Conservation (phyloP, 371 early-diverging fungal genomes). For the Syncephalastrum monosporum region DNA sequence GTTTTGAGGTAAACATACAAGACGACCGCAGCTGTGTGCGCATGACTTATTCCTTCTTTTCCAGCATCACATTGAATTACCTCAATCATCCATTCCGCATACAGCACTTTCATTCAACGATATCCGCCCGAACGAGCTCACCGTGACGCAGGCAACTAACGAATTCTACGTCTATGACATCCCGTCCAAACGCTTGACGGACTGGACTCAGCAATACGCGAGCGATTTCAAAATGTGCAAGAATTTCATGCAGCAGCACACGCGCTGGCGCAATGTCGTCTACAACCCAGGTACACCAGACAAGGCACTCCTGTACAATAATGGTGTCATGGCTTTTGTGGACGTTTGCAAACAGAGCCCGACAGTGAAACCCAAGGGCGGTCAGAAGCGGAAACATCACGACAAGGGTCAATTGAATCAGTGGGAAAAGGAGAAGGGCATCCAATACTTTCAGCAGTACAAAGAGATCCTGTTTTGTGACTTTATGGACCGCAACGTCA, state of each 20-base stretch:
- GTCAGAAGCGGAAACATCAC: constrained; percentile 33
- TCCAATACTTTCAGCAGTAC: constrained; percentile 65
- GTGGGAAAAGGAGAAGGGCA: constrained; percentile 38
- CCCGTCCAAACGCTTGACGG: constrained; percentile 63
- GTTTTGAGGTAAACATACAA: constrained; percentile 54
- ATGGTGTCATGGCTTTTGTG: constrained; percentile 69
- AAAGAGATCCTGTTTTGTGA: constrained; percentile 77
- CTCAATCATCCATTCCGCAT: constrained; percentile 61
- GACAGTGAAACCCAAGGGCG: constrained; percentile 29
- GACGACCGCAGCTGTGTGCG: neutral
- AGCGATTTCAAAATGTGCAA: constrained; percentile 43
- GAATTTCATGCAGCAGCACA: constrained; percentile 57
- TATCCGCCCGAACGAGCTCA: constrained; percentile 55
- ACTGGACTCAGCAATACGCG: constrained; percentile 74
- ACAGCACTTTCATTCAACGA: constrained; percentile 77
- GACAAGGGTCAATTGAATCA: constrained; percentile 27
- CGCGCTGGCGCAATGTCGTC: constrained; percentile 73
- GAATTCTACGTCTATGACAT: constrained; percentile 81
- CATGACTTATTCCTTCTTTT: constrained; percentile 3
- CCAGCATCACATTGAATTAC: constrained; percentile 70
- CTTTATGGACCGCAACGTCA: constrained; percentile 66
- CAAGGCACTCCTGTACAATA: constrained; percentile 70
- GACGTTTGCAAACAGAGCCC: constrained; percentile 59
- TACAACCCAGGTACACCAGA: constrained; percentile 66
- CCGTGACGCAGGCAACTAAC: constrained; percentile 68